phyloP scores from a whole-genome alignment of 768 basidiomycete genomes.

The Asterophora parasitica region DNA sequence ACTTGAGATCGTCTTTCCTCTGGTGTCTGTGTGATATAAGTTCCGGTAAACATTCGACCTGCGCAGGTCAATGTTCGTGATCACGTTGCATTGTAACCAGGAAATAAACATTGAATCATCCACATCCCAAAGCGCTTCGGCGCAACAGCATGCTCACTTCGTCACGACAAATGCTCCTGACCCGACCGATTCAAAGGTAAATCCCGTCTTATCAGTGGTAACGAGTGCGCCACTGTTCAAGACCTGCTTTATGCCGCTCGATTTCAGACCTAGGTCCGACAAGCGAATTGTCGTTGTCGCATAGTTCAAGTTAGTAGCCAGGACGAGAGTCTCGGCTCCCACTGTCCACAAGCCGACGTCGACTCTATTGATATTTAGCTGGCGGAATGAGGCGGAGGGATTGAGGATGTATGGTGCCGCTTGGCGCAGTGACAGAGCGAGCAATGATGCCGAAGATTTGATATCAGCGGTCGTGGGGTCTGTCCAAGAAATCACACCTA shows the following conservation, averaged over 20 bases:
- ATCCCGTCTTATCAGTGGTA: constrained; percentile 20
- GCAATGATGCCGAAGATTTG: constrained; percentile 44
- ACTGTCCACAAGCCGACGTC: constrained; percentile 52
- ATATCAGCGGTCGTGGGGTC: constrained; percentile 52
- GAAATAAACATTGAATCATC: background rate
- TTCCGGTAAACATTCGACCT: too few relatives aligned
- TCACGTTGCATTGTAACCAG: too few relatives aligned
- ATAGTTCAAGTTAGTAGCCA: constrained; percentile 50
- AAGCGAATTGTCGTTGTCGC: constrained; percentile 28
- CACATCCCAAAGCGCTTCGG: background rate
- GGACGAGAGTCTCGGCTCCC: constrained; percentile 35
- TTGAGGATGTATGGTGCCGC: constrained; percentile 45
- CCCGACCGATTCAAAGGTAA: constrained; percentile 35
- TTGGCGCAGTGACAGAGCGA: constrained; percentile 40
- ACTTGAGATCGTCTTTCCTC: too few relatives aligned
- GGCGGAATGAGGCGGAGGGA: constrained; percentile 34
- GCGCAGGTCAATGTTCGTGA: too few relatives aligned
- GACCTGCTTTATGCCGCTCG: constrained; percentile 22
- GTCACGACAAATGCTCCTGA: constrained; percentile 35
- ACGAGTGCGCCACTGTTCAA: constrained; percentile 31
- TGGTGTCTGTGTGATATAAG: too few relatives aligned
- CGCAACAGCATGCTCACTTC: constrained; percentile 13
- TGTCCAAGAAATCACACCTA: constrained; percentile 47
- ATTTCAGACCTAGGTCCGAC: constrained; percentile 23
- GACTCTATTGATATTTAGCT: constrained; percentile 34